Percentiles rank a stretch among this genome's conserved stretches.
These are phyloP conservation scores for Mesembryanthemum crystallinum DNA, from an alignment of 148 eudicot genomes.

Conservation along the genomic window DNA sequence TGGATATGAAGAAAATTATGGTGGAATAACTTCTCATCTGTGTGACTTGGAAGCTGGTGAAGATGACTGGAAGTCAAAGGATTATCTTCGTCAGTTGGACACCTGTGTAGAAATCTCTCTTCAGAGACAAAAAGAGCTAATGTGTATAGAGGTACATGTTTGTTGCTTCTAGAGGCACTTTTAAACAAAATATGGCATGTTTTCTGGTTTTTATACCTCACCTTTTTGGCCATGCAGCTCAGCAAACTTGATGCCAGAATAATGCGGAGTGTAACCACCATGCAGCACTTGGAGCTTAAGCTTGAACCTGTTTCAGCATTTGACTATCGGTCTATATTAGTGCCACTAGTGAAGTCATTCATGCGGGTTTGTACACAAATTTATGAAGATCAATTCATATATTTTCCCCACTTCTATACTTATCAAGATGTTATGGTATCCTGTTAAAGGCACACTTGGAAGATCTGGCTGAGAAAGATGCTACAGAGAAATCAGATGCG, in stretches of 20 bases:
- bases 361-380: slow-evolving; percentile 60
- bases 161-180: slow-evolving; percentile 16
- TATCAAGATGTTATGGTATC: background rate
- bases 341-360: slow-evolving; percentile 75
- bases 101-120: slow-evolving; percentile 64
- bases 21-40: slow-evolving; percentile 47
- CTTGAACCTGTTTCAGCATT: slow-evolving; percentile 57
- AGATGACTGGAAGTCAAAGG: slow-evolving; percentile 72
- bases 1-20: slow-evolving; percentile 64
- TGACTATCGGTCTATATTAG: slow-evolving; percentile 62
- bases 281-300: slow-evolving; percentile 76
- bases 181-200: background rate
- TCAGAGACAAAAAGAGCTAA: slow-evolving; percentile 71
- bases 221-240: slow-evolving; percentile 59
- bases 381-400: background rate
- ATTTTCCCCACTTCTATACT: background rate
- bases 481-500: slow-evolving; percentile 96
- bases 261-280: slow-evolving; percentile 51
- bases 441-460: slow-evolving; percentile 67
- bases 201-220: slow-evolving; percentile 29
- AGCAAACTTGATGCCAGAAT: slow-evolving; percentile 82
- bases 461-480: slow-evolving; percentile 90
- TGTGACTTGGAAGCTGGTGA: slow-evolving; percentile 80
- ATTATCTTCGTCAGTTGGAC: slow-evolving; percentile 63
- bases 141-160: slow-evolving; percentile 65